These are phyloP conservation scores for Russula lepida DNA, from an alignment of 768 basidiomycete species.

Conservation along the genomic window DNA sequence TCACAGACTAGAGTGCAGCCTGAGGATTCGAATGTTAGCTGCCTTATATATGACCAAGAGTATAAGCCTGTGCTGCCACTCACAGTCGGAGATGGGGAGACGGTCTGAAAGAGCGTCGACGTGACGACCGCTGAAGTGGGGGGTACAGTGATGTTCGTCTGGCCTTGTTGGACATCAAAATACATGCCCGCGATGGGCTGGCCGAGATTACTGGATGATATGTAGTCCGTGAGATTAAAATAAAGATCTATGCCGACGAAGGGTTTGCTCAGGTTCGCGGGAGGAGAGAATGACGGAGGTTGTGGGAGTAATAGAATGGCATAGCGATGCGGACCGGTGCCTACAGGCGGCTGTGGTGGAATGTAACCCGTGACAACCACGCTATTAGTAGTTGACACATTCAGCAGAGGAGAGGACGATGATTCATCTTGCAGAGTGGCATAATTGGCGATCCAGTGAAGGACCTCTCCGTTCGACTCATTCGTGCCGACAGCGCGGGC, in stretches of 20 bases:
- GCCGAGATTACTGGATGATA: slow-evolving; percentile 47
- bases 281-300: slow-evolving; percentile 52
- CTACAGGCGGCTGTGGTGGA: slow-evolving; percentile 61
- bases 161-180: slow-evolving; percentile 64
- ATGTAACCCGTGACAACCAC: slow-evolving; percentile 55
- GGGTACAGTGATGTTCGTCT: slow-evolving; percentile 41
- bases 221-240: slow-evolving; percentile 52
- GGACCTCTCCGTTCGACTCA: slow-evolving; percentile 48
- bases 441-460: slow-evolving; percentile 76
- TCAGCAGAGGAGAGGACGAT: background rate
- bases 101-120: too few species aligned
- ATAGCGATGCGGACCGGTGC: slow-evolving; percentile 72
- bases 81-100: background rate
- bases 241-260: slow-evolving; percentile 40
- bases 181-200: slow-evolving; percentile 57
- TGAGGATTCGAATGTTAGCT: too few species aligned
- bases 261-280: slow-evolving; percentile 43
- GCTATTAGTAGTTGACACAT: slow-evolving; percentile 37
- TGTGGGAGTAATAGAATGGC: slow-evolving; percentile 58
- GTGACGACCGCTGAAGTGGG: slow-evolving; percentile 57
- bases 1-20: too few species aligned
- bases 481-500: slow-evolving; percentile 59
- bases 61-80: background rate
- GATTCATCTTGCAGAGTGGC: slow-evolving; percentile 34
- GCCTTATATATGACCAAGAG: too few species aligned